Percentiles rank a stretch among this genome's conserved stretches.
Conservation (phyloP, 306 rosid species). For the Senna siamea region DNA sequence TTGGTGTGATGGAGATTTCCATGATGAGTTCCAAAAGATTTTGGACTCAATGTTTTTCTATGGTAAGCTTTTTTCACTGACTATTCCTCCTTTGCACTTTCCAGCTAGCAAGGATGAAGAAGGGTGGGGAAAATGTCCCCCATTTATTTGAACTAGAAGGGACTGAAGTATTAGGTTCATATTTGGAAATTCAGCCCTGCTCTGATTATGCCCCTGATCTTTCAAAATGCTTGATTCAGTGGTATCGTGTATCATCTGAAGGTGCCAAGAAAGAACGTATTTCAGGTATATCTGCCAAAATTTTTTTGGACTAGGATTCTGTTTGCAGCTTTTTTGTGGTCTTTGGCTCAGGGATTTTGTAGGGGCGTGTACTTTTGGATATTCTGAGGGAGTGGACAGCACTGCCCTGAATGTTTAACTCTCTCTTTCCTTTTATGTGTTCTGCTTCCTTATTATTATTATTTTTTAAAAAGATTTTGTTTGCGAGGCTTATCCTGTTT, state of each 20-base stretch:
- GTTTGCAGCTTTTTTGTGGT: too few species aligned
- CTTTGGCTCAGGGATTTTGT: too few species aligned
- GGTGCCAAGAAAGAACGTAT: slow-evolving; percentile 79
- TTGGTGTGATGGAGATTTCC: not conserved
- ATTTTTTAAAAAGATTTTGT: not conserved
- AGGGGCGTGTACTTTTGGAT: too few species aligned
- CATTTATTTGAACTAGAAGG: slow-evolving; percentile 75
- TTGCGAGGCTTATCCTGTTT: not conserved
- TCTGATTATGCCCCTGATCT: slow-evolving; percentile 62
- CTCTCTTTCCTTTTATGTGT: not conserved
- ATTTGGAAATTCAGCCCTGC: slow-evolving; percentile 68
- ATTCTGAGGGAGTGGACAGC: too few species aligned
- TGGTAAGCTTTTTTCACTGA: slow-evolving; percentile 18
- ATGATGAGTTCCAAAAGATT: not conserved
- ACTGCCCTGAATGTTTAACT: too few species aligned
- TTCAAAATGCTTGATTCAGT: slow-evolving; percentile 71
- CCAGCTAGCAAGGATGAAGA: slow-evolving; percentile 72
- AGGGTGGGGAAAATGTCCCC: slow-evolving; percentile 55
- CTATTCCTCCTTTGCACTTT: slow-evolving; percentile 22
- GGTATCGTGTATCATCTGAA: slow-evolving; percentile 74
- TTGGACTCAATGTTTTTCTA: not conserved
- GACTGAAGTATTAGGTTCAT: slow-evolving; percentile 80
- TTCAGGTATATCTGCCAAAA: slow-evolving; percentile 57
- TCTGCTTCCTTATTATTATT: not conserved
- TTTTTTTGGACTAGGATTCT: not conserved